Evolutionary conservation across 169 alveolate species (phyloP), one percentile per base, ranked within the genome.

Genomic region (Babesia gibsoni): DNA sequence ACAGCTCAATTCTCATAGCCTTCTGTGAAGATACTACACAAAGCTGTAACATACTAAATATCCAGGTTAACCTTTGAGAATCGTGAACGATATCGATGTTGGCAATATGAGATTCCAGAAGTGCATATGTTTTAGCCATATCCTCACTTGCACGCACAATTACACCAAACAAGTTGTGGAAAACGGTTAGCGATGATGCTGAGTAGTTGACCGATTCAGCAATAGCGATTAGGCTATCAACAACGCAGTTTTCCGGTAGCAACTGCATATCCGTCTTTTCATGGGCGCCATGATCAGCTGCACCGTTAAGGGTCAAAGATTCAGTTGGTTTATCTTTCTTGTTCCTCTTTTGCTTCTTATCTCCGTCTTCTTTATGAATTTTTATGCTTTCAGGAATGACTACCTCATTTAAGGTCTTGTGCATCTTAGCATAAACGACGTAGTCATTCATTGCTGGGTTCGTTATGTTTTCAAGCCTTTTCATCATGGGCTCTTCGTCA

Each of bases 21-120:
- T 48, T 66, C 0, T 1, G 27, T 1, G 77, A 2, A 8, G 43
- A 39, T 25, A 7, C 8, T 23, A 66, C 54, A 30, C 67, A 66
- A 4, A 37, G 42, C 53, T 66, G 77, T 14, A 66, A 25, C 67
- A 66, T 52, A 32, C 25, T 49, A 54, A 66, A 25, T 20, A 66
- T 9, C 77, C 77, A 66, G 52, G 16, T 29, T 41, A 66, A 23
- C 39, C 23, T 22, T 37, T 50, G 48, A 4, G 25, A 7, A 12
- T 66, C 52, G 16, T 37, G 8, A 1, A 27, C 9, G 27, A 66
- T 30, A 48, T 66, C 56, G 4, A 66, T 36, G 23, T 66, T 20
- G 10, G 42, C 45, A 32, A 52, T 10, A 2, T 16, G 9, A 0
- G 65, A 52, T 37, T 66, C 67, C 1, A 66, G 14, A 8, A 6